These are phyloP conservation scores for Porcisia deanei DNA, from an alignment of 208 protist species.

Conservation along the genomic window DNA sequence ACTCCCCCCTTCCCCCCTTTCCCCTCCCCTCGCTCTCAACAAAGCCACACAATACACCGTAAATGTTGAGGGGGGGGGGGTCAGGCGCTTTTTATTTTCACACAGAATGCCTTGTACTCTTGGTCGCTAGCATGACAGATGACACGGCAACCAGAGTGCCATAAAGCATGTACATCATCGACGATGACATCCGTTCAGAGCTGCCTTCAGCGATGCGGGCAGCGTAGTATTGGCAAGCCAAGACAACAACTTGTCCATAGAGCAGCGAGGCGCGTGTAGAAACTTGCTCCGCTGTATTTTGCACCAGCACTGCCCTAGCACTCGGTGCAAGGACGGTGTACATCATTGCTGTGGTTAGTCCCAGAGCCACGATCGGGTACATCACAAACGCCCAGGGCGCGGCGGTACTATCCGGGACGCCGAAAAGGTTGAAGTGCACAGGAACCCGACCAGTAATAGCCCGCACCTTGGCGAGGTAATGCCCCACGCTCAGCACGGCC, in stretches of 20 bases:
- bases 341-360: background rate
- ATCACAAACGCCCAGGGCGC: slow-evolving; percentile 26
- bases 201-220: slow-evolving; percentile 21
- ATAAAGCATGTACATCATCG: background rate
- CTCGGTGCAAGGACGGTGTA: background rate
- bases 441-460: slow-evolving; percentile 12
- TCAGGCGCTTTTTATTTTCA: background rate
- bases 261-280: slow-evolving; percentile 2
- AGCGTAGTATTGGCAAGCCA: slow-evolving; percentile 22
- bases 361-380: slow-evolving; percentile 1
- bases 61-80: too few species aligned
- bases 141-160: background rate
- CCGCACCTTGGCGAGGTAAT: slow-evolving; percentile 19
- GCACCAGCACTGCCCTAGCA: background rate
- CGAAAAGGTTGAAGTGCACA: slow-evolving; percentile 32
- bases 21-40: background rate
- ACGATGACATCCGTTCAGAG: slow-evolving; percentile 1
- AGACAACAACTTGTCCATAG: slow-evolving; percentile 1
- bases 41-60: background rate
- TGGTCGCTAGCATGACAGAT: slow-evolving; percentile 9
- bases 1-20: background rate
- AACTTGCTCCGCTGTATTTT: slow-evolving; percentile 12
- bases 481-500: slow-evolving; percentile 12
- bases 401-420: slow-evolving; percentile 13
- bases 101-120: background rate